A percentile compares a stretch with the other conserved stretches of the same genome.
phyloP scores from a whole-genome alignment of 2,329 filamentous ascomycete species.

The Ophiostoma tasmaniense region DNA sequence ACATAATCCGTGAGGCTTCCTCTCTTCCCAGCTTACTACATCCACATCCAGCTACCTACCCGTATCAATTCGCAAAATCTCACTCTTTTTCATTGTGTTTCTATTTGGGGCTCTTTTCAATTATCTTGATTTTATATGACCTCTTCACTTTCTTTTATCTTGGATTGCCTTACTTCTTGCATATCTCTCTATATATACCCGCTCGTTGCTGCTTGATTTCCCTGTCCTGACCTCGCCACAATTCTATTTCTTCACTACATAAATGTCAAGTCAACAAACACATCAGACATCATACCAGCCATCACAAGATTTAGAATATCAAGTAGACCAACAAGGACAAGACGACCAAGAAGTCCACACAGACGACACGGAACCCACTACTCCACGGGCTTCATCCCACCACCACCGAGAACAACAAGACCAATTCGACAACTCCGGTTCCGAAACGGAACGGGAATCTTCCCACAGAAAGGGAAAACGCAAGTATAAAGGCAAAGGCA shows the following conservation, averaged over 20 bases:
- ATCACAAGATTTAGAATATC: neutral
- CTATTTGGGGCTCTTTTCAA: neutral
- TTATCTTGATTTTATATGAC: neutral
- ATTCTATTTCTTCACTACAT: constrained; percentile 7
- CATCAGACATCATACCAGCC: constrained; percentile 6
- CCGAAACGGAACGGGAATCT: constrained; percentile 24
- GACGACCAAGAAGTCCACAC: neutral
- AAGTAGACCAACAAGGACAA: neutral
- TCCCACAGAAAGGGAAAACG: neutral
- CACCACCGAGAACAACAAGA: neutral
- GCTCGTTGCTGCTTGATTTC: neutral
- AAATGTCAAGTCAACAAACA: constrained; percentile 11
- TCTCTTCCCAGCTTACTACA: constrained; percentile 2
- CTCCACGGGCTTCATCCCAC: neutral
- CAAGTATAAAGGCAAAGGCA: constrained; percentile 1
- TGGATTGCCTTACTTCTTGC: neutral
- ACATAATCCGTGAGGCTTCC: constrained; percentile 12
- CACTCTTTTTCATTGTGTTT: neutral
- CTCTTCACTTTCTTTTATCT: neutral
- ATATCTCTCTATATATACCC: neutral
- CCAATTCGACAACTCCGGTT: constrained; percentile 22
- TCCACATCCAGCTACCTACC: constrained; percentile 7
- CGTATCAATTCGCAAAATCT: constrained; percentile 3
- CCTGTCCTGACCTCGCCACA: neutral
- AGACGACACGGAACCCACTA: neutral